Conservation (phyloP, 2,329 filamentous ascomycete genomes). For the Macrophomina pseudophaseolina region DNA sequence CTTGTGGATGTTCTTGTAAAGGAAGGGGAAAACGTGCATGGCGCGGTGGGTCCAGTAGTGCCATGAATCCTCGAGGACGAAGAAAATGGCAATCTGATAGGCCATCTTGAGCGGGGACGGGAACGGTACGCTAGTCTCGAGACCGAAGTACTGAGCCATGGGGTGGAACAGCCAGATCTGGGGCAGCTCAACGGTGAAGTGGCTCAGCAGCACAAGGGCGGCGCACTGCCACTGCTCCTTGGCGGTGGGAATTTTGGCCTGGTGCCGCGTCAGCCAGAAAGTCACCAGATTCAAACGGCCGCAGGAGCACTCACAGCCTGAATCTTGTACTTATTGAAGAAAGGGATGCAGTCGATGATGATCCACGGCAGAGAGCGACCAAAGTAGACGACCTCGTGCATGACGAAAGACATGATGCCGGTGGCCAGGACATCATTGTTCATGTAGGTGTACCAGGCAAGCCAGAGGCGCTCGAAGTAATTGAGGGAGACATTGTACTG, state of each 20-base stretch:
- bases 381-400: slow-evolving; percentile 96
- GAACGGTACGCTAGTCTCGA: slow-evolving; percentile 88
- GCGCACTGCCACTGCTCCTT: slow-evolving; percentile 96
- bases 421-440: slow-evolving; percentile 96
- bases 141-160: slow-evolving; percentile 88
- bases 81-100: slow-evolving; percentile 90
- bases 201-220: slow-evolving; percentile 86
- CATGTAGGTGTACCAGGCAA: slow-evolving; percentile 96
- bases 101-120: slow-evolving; percentile 84
- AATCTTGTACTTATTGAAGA: slow-evolving; percentile 93
- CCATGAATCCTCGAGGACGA: slow-evolving; percentile 95
- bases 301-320: slow-evolving; percentile 68
- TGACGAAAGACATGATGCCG: slow-evolving; percentile 94
- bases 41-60: slow-evolving; percentile 96
- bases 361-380: slow-evolving; percentile 90
- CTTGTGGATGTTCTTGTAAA: slow-evolving; percentile 98
- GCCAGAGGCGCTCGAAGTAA: slow-evolving; percentile 86
- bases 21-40: slow-evolving; percentile 83
- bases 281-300: not conserved
- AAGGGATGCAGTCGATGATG: slow-evolving; percentile 85
- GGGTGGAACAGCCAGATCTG: slow-evolving; percentile 99
- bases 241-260: slow-evolving; percentile 86
- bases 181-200: slow-evolving; percentile 97
- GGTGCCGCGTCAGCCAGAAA: slow-evolving; percentile 27
- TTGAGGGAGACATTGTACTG: slow-evolving; percentile 85